Percentiles rank a stretch among this genome's conserved stretches.
phyloP scores from a whole-genome alignment of 1,284 basidiomycete species.

The Apiotrichum sp. region DNA sequence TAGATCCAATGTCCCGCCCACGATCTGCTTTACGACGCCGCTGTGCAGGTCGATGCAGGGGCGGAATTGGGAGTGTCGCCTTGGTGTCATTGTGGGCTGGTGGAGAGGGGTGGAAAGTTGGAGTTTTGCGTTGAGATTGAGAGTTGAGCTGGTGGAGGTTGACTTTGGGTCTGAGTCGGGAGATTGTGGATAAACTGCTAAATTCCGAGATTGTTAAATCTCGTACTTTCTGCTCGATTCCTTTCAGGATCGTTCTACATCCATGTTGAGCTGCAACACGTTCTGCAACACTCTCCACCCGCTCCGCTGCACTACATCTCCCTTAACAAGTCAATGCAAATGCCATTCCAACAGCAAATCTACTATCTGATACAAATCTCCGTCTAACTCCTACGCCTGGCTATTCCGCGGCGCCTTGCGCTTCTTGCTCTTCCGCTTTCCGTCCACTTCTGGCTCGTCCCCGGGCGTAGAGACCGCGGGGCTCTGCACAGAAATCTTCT shows the following conservation, averaged over 20 bases:
- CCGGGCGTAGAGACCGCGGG: not conserved
- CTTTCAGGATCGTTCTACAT: too few species aligned
- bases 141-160: too few species aligned
- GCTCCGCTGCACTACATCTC: too few species aligned
- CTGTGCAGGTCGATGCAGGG: slow-evolving; percentile 97
- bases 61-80: slow-evolving; percentile 57
- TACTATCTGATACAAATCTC: not conserved
- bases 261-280: too few species aligned
- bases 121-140: too few species aligned
- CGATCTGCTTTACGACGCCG: slow-evolving; percentile 95
- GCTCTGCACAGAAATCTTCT: not conserved
- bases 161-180: too few species aligned
- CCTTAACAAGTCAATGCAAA: not conserved
- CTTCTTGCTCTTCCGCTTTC: slow-evolving; percentile 18
- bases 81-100: not conserved
- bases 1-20: slow-evolving; percentile 74
- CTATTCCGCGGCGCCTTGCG: slow-evolving; percentile 18
- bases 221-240: too few species aligned
- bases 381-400: slow-evolving; percentile 4
- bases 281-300: too few species aligned
- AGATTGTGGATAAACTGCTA: too few species aligned
- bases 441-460: slow-evolving; percentile 10
- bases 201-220: too few species aligned
- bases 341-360: not conserved
- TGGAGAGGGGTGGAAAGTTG: too few species aligned